Base-by-base conservation (phyloP, 257 asterid species). In the Parsonsia alboflavescens region DNA sequence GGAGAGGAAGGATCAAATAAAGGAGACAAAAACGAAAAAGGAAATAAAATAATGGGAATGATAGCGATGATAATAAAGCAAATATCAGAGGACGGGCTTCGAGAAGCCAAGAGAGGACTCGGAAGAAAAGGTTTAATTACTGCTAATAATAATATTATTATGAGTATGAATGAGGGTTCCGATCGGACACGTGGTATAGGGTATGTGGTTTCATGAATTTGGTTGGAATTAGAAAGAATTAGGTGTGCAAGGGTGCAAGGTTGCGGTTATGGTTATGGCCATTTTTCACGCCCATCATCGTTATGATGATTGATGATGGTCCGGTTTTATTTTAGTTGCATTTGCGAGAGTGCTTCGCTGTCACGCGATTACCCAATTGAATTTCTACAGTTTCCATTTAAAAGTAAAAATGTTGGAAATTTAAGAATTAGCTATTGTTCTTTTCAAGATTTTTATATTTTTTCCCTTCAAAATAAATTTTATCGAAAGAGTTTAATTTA, bases 1-100 rank as follows among this genome's bases (percentile, higher is more conserved):
- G 64, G 68, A 33, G 62, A 74, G 87, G 88, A 83, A 88, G 83
- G 85, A 81, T 74, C 84, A 75, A 73, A 73, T 93, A 80, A 86
- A 86, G 70, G 75, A 63, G 85, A 70, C 70, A 76, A 76, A 72
- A 56, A 19, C n/a, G 30, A 36, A 58, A 77, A 63, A 33, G 68
- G 49, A 39, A 68, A 78, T 79, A 76, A 11, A 77, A 74, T 75
- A 79, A 44, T 73, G 61, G 42, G 36, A 78, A 79, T 58, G 79
- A 82, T 48, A 71, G 66, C 64, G 72, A 78, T 69, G 72, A 76
- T 77, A 73, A 68, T 74, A 48, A 81, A 78, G 73, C 36, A 53
- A 80, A 58, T 33, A 45, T 8, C 36, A 7, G 54, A 69, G 69
- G 76, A 79, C 89, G 82, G 89, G 74, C 88, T 84, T 91, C 84